Conservation (phyloP, 106 monocot genomes). For the Phalaenopsis aphrodite region DNA sequence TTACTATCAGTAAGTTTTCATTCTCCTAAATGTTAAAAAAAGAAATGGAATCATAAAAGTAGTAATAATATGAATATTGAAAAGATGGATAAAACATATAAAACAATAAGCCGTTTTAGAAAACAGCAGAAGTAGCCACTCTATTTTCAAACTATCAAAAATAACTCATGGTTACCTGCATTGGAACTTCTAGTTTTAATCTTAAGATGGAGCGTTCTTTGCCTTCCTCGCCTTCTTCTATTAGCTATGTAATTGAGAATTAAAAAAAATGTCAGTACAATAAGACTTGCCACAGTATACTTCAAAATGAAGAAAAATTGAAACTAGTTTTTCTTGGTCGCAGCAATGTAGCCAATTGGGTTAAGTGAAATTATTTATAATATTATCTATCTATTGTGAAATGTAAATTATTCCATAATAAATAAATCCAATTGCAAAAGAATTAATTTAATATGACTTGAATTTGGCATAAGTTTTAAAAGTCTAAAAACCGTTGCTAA, state of each 20-base stretch:
- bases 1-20: not conserved
- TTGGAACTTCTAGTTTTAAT: conserved; percentile 87
- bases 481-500: not conserved
- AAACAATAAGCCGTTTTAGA: not conserved
- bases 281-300: not conserved
- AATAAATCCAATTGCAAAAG: not conserved
- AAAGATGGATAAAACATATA: not conserved
- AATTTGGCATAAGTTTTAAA: not conserved
- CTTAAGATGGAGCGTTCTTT: conserved; percentile 63
- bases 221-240: conserved; percentile 88
- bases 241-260: conserved; percentile 30
- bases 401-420: not conserved
- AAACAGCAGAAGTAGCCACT: not conserved
- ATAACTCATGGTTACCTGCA: conserved; percentile 46
- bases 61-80: not conserved
- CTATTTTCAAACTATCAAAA: not conserved
- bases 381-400: not conserved
- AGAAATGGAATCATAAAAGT: not conserved
- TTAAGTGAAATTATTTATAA: not conserved
- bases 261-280: not conserved
- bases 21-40: not conserved
- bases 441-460: not conserved
- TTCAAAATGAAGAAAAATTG: not conserved
- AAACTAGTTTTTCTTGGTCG: not conserved
- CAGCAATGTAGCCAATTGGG: not conserved